Evolutionary conservation across 75 land plant species (phyloP), one percentile per base, ranked within the genome.

Genomic region (Adiantum capillusveneris): DNA sequence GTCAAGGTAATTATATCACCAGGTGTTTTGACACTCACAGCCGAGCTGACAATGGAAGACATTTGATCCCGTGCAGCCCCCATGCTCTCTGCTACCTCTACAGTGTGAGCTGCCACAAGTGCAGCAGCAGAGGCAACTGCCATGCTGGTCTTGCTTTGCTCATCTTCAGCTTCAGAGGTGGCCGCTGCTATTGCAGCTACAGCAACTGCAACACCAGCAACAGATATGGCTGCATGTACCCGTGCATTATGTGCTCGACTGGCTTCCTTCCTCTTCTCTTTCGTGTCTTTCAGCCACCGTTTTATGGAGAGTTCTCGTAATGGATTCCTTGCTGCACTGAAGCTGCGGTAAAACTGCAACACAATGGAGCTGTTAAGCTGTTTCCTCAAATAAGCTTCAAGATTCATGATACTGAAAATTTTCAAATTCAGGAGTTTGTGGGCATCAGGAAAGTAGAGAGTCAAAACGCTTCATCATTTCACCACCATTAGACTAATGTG

Each of bases 61-160:
- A 92, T 57, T 48, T 87, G 88, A 0, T 84, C 89, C 0, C 83
- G 81, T 48, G 88, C 97, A 2, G 89, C 97, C 0, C 97, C 97
- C 86, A 92, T 66, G 6, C 80, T 70, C 65, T 88, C 88, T 0
- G 97, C 97, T 9, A 80, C 75, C 68, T 92, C 97, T 13, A 92
- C 93, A 31, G 88, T 84, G 46, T 92, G 97, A 0, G 97, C 86
- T 0, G 97, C 97, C 0, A 92, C 94, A 20, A 92, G 68, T 0
- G 97, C 82, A 24, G 97, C 97, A 6, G 97, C 97, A 0, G 92
- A 87, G 0, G 97, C 94, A 29, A 92, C 84, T 0, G 97, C 97
- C 80, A 88, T 76, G 63, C 81, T 63, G 7, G 37, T 34, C 37
- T 34, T 34, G 56, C 75, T 80, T 0, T 73, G 49, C 11, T 54